These are phyloP conservation scores for Endogone sp. DNA, from an alignment of 192 early-diverging fungal genomes.

Conservation along the genomic window DNA sequence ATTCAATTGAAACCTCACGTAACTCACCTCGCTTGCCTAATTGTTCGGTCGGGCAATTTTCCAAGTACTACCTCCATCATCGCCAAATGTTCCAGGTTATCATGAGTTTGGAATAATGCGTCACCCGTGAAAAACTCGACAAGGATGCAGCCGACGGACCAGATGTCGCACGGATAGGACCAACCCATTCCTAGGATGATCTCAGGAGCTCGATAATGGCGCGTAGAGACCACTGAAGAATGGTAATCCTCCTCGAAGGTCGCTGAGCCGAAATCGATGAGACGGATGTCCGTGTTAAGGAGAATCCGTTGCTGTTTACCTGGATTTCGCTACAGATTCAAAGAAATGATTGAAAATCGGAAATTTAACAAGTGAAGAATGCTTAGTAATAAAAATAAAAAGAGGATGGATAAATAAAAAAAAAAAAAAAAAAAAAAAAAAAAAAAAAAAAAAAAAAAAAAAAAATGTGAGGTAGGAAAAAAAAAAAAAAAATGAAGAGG, in stretches of 20 bases:
- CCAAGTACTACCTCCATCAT: conserved; percentile 96
- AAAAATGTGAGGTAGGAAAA: no score
- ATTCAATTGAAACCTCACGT: conserved; percentile 6
- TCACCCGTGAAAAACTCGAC: conserved; percentile 94
- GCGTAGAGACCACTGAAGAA: conserved; percentile 84
- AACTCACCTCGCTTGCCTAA: conserved; percentile 40
- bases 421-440: no score
- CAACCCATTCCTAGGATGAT: conserved; percentile 91
- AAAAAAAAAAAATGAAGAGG: no score
- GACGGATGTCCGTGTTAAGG: conserved; percentile 65
- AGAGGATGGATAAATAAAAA: no score
- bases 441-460: no score
- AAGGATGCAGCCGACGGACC: conserved; percentile 96
- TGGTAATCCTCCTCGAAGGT: conserved; percentile 94
- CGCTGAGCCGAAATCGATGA: conserved; percentile 97
- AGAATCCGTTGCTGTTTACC: conserved; percentile 60
- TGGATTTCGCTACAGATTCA: conserved; percentile 43
- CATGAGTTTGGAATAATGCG: conserved; percentile 96
- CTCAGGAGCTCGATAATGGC: conserved; percentile 97
- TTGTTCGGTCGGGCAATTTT: conserved; percentile 62
- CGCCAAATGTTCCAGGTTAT: conserved; percentile 93
- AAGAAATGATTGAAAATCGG: not conserved
- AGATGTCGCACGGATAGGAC: conserved; percentile 97
- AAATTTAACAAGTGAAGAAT: not conserved
- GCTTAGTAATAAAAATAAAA: no score